These are phyloP conservation scores for Penicillium flavigenum DNA, from an alignment of 495 filamentous ascomycete species.

Conservation along the genomic window DNA sequence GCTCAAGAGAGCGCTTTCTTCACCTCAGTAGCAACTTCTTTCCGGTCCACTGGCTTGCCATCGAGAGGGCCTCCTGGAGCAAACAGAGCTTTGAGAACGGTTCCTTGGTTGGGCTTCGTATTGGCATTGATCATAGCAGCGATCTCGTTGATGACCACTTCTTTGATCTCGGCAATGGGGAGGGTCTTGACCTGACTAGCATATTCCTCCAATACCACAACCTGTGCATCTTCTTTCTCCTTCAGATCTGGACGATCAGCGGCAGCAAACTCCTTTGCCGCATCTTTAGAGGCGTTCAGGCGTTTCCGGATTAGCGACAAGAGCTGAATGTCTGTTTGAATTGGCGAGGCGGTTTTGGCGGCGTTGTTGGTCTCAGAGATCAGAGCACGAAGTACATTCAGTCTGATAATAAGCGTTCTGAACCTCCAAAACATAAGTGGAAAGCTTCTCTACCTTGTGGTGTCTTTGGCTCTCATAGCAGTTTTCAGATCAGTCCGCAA, in stretches of 20 bases:
- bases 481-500: slow-evolving; percentile 58
- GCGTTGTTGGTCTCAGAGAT: slow-evolving; percentile 64
- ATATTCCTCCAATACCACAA: slow-evolving; percentile 57
- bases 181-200: slow-evolving; percentile 51
- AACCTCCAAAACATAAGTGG: background rate
- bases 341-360: slow-evolving; percentile 57
- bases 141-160: slow-evolving; percentile 45
- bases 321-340: slow-evolving; percentile 57
- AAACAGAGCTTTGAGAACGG: slow-evolving; percentile 50
- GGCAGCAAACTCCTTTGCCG: slow-evolving; percentile 51
- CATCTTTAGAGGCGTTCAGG: slow-evolving; percentile 45
- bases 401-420: slow-evolving; percentile 26
- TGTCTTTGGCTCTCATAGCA: slow-evolving; percentile 63
- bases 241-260: slow-evolving; percentile 56
- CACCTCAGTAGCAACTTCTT: slow-evolving; percentile 48
- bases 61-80: slow-evolving; percentile 48
- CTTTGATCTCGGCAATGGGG: slow-evolving; percentile 49
- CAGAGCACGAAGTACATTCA: slow-evolving; percentile 59
- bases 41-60: slow-evolving; percentile 53
- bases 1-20: slow-evolving; percentile 38
- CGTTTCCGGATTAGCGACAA: slow-evolving; percentile 59
- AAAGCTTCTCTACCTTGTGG: slow-evolving; percentile 38
- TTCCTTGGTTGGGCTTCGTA: slow-evolving; percentile 45
- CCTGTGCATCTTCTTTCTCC: slow-evolving; percentile 57
- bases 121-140: slow-evolving; percentile 42